A percentile compares a stretch with the other conserved stretches of the same genome.
phyloP scores from a whole-genome alignment of 164 flowering plant species.

The Stephania yunnanensis region DNA sequence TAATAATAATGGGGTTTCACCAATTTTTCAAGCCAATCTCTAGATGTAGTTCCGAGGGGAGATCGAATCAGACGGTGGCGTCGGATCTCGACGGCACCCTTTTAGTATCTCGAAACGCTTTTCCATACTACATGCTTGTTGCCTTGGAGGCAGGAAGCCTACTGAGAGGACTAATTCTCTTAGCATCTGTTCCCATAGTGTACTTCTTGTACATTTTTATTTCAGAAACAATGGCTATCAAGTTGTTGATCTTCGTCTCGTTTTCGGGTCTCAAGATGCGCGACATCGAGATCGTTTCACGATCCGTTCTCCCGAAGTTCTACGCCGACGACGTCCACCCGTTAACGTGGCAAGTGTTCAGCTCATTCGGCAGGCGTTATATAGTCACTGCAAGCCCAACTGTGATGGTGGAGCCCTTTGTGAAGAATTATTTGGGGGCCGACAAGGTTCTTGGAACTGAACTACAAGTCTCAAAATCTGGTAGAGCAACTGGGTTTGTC shows the following conservation, averaged over 20 bases:
- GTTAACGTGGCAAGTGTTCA: constrained; percentile 62
- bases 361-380: constrained; percentile 51
- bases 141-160: constrained; percentile 73
- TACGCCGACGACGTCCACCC: constrained; percentile 76
- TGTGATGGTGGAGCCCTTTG: constrained; percentile 73
- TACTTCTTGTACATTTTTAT: constrained; percentile 45
- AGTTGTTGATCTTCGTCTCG: constrained; percentile 45
- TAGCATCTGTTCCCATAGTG: constrained; percentile 47
- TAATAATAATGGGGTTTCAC: constrained; percentile 25
- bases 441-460: constrained; percentile 78
- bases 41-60: constrained; percentile 36
- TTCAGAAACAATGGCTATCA: constrained; percentile 46
- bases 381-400: constrained; percentile 61
- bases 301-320: constrained; percentile 63
- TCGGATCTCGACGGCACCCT: constrained; percentile 75
- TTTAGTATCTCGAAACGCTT: constrained; percentile 52
- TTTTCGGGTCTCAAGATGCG: constrained; percentile 48
- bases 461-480: constrained; percentile 46
- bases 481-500: constrained; percentile 66
- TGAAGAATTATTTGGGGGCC: constrained; percentile 45
- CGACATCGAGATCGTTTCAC: constrained; percentile 52
- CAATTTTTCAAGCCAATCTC: constrained; percentile 40
- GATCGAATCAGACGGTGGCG: constrained; percentile 60
- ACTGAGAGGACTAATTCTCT: constrained; percentile 40
- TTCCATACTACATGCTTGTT: constrained; percentile 72